Evolutionary conservation across 345 rosid species (phyloP).

Genomic region (Rhodamnia argentea): DNA sequence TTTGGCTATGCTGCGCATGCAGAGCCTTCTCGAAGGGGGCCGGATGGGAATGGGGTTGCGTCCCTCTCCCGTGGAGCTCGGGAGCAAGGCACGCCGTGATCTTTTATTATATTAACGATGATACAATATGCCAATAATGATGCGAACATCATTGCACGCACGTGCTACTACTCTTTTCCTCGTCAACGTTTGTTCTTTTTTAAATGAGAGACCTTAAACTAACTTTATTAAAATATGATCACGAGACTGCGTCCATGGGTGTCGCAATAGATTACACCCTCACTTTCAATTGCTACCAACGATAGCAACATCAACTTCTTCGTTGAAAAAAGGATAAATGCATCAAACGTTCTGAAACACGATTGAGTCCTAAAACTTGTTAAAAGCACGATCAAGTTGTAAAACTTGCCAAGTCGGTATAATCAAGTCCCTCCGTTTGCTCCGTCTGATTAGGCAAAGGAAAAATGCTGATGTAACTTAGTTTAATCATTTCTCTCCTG

Average conservation of each 20-base stretch:
- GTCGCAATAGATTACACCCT: not conserved
- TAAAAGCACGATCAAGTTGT: not conserved
- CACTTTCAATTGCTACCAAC: not conserved
- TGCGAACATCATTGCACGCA: not conserved
- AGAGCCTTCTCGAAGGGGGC: not conserved
- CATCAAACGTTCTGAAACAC: accelerated
- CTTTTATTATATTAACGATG: not conserved
- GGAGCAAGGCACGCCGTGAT: not conserved
- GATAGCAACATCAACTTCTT: not conserved
- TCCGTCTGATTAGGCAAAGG: accelerated
- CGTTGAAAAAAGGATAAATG: not conserved
- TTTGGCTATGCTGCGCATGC: not conserved
- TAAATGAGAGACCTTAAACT: not conserved
- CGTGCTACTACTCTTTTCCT: not conserved
- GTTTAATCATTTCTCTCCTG: not conserved
- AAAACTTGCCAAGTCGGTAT: not conserved
- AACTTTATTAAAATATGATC: not conserved
- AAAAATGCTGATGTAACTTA: not conserved
- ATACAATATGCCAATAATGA: not conserved
- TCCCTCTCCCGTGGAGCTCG: not conserved
- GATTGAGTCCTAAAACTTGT: accelerated
- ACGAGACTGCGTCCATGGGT: not conserved
- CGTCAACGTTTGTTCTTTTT: no score
- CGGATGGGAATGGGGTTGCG: not conserved
- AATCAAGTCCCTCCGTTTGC: not conserved